Evolutionary conservation across 345 rosid species (phyloP).

Genomic region (Carallia brachiata): DNA sequence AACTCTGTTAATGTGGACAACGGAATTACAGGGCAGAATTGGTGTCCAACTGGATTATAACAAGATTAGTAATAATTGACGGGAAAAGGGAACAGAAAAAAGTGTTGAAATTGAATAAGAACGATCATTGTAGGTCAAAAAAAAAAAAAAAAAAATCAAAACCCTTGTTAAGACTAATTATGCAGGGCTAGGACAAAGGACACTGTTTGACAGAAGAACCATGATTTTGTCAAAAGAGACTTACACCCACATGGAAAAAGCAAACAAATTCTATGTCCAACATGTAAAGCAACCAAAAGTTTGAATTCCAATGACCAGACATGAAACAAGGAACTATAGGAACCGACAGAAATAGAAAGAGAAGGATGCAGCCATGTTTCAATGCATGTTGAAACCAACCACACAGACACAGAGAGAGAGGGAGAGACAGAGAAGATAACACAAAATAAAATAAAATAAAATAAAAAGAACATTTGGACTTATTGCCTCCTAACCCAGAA

Average conservation of each 20-base stretch:
- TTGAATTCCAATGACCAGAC: slow-evolving; percentile 14
- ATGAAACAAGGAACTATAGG: neutral
- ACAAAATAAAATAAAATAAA: neutral
- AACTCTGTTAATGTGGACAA: neutral
- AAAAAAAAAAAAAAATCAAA: too few species aligned
- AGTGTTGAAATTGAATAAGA: slow-evolving; percentile 19
- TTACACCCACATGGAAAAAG: slow-evolving; percentile 30
- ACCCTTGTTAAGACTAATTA: neutral
- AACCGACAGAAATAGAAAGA: neutral
- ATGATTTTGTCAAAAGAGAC: slow-evolving; percentile 17
- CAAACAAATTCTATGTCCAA: slow-evolving; percentile 12
- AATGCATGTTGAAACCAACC: neutral
- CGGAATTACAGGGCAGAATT: neutral
- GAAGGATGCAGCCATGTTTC: neutral
- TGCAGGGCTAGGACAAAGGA: neutral
- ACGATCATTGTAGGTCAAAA: slow-evolving; percentile 15
- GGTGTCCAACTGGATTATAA: slow-evolving; percentile 2
- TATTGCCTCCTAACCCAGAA: neutral
- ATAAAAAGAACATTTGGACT: neutral
- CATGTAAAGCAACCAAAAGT: slow-evolving; percentile 15
- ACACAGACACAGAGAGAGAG: too few species aligned
- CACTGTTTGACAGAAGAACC: slow-evolving; percentile 2
- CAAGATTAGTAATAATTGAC: slow-evolving; percentile 24
- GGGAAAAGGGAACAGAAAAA: slow-evolving; percentile 10
- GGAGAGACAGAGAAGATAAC: too few species aligned